Evolutionary conservation across 169 alveolate species (phyloP).

Genomic region (Miamiensis avidus): DNA sequence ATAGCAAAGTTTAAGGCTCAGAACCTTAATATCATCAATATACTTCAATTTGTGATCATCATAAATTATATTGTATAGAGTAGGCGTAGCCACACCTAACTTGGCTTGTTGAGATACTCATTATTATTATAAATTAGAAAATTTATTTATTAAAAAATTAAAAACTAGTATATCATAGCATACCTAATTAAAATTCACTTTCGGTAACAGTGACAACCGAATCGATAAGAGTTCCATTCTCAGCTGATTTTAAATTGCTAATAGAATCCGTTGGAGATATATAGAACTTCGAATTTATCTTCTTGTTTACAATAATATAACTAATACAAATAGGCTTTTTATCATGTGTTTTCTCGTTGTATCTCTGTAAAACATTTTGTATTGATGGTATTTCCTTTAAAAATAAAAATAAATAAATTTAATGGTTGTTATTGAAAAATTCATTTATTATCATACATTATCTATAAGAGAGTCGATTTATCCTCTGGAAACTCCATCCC

Average conservation of each 20-base stretch:
- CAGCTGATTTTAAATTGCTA: constrained; percentile 48
- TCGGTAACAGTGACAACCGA: constrained; percentile 32
- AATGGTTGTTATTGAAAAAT: constrained; percentile 47
- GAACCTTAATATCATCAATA: constrained; percentile 54
- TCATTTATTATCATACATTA: no score
- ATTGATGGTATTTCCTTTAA: not conserved
- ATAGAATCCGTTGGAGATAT: constrained; percentile 16
- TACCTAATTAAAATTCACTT: constrained; percentile 67
- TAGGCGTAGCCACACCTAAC: constrained; percentile 82
- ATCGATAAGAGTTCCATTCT: constrained; percentile 69
- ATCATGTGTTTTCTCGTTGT: not conserved
- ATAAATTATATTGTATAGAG: constrained; percentile 68
- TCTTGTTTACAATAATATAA: constrained; percentile 48
- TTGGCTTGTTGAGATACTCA: constrained; percentile 48
- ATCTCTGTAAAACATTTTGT: not conserved
- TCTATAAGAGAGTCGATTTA: constrained; percentile 30
- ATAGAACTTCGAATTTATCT: constrained; percentile 50
- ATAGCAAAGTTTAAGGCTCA: constrained; percentile 73
- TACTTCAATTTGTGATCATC: constrained; percentile 33
- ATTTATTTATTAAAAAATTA: not conserved
- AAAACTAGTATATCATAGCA: constrained; percentile 1
- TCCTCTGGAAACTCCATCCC: constrained; percentile 80
- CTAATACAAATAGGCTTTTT: constrained; percentile 15
- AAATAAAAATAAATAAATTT: constrained; percentile 15
- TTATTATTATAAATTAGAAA: constrained; percentile 51